Evolutionary conservation across 225 moss, liverwort and hornwort species (phyloP), one percentile per base, ranked within the genome.

Genomic region (Marchantia polymorpha): DNA sequence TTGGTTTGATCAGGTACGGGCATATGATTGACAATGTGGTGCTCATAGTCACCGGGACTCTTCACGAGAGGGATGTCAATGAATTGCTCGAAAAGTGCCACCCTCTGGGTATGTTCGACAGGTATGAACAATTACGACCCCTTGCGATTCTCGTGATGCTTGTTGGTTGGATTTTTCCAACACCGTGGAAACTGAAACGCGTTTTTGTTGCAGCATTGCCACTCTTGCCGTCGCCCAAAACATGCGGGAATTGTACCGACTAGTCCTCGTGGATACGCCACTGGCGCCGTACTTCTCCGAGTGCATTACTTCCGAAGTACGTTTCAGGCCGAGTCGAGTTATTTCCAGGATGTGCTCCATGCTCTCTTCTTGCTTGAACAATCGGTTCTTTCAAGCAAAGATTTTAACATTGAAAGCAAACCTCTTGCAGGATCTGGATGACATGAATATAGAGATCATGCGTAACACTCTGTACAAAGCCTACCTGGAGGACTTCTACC

Each of bases 401-500:
- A 49, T 6, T 52, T 50, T 72, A 13, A 74, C 17, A 6, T 53
- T 74, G n/a, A 50, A 23, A n/a, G 25, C 25, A 7, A 74, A 53
- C 3, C 8, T 64, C 31, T 70, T 84, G 52, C 84, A 97, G 97
- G 97, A 97, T 76, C 87, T 99, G 73, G 97, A 99, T 86, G 97
- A 94, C 86, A 99, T 99, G 97, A 99, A 99, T 80, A 95, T 99
- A 81, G 99, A 95, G 81, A 99, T 99, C 65, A 99, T 99, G 99
- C 91, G 99, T 14, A 99, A 99, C 78, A 99, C 95, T 47, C 89
- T 99, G n/a, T 99, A 95, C 88, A 99, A 99, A 79, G 99, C 99
- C 51, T 99, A 99, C 52, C 66, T 99, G 79, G 93, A 95, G 86
- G 99, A 99, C 77, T 99, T 99, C 64, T 90, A 93, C 95, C 88